These are phyloP conservation scores for Omphalotus olearius DNA, from an alignment of 1,284 basidiomycete species.

Conservation along the genomic window DNA sequence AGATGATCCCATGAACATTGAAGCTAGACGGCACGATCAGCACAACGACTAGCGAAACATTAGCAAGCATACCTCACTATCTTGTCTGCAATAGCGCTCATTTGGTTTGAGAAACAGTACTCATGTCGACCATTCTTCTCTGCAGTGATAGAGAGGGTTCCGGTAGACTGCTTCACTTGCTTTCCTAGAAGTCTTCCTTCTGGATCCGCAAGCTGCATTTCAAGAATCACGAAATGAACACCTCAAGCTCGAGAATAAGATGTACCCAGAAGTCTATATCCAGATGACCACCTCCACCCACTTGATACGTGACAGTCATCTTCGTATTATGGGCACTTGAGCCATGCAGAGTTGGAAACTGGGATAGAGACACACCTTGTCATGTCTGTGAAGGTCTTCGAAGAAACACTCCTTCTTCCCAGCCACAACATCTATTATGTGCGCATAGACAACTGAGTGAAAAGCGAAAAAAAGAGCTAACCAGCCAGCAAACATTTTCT, in stretches of 20 bases:
- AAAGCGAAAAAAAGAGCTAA: conserved; percentile 39
- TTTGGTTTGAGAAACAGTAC: conserved; percentile 98
- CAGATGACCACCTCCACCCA: conserved; percentile 92
- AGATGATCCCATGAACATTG: conserved; percentile 98
- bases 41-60: neutral
- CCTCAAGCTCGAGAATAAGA: conserved; percentile 14
- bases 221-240: conserved; percentile 8
- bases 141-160: conserved; percentile 86
- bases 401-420: conserved; percentile 96
- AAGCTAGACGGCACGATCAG: conserved; percentile 55
- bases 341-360: neutral
- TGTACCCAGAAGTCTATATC: conserved; percentile 95
- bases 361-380: conserved; percentile 60
- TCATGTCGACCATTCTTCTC: conserved; percentile 84
- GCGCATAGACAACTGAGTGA: conserved; percentile 45
- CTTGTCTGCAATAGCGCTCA: conserved; percentile 94
- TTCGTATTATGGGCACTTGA: conserved; percentile 28
- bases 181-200: conserved; percentile 65
- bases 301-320: conserved; percentile 99
- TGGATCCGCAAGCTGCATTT: conserved; percentile 74
- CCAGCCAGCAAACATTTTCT: conserved; percentile 27
- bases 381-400: conserved; percentile 92
- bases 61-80: conserved; percentile 70
- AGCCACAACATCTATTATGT: conserved; percentile 71
- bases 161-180: conserved; percentile 85